Evolutionary conservation across 352 stramenopile genomes (phyloP), one percentile per base, ranked within the genome.

Genomic region (Phytophthora tentaculata): DNA sequence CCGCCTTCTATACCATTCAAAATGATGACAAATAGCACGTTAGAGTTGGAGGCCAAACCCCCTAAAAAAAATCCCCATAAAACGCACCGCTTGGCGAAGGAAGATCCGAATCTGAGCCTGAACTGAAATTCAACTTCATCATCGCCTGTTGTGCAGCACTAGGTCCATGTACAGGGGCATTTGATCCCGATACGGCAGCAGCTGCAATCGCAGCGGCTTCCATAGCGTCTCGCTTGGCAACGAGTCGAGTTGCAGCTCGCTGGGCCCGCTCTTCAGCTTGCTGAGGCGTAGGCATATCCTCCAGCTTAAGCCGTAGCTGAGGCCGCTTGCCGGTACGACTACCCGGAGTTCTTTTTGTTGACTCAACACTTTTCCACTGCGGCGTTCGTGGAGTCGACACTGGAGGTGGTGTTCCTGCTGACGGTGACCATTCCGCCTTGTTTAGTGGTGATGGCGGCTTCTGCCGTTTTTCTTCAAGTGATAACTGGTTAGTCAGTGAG

Each of bases 261-360:
- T 95, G 87, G 0, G 88, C 88, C 39, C 86, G 72, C 17, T 93
- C 82, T 68, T 96, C 88, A 2, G 88, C 88, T 76, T 96, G 84
- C 47, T 96, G 88, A 5, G 86, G 80, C 9, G 88, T 96, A 23
- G 88, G 88, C 88, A 96, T 96, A 32, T 94, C 86, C 69, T 96
- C 88, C 3, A 96, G 70, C 59, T 96, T 93, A 10, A 96, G 67
- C 10, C 85, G 80, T 39, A 96, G 63, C 29, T 84, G 76, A 19
- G 87, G 87, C 8, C 88, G 80, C 39, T 91, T 93, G 12, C 61
- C 64, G 14, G 32, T 62, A 37, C 63, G 67, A 56, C 10, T 70
- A 14, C 26, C 35, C 19, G 52, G 20, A 0, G 60, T 66, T 19
- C 23, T 76, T 45, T 67, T 71, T 13, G 64, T 57, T 23, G 68